These are phyloP conservation scores for Perilla frutescens DNA, from an alignment of 257 asterid genomes.

Conservation along the genomic window DNA sequence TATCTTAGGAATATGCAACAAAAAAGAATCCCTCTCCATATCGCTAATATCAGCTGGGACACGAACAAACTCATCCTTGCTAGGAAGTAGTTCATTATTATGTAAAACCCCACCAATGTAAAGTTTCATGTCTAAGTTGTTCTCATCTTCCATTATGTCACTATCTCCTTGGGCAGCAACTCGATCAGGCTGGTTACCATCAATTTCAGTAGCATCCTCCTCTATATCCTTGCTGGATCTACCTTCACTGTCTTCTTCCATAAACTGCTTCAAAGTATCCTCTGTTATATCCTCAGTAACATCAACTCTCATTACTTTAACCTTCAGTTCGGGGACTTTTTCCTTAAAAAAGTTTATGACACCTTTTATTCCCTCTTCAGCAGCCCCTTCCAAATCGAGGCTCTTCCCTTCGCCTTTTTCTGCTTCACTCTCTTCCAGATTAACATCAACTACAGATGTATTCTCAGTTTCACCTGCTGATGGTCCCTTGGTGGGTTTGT, in stretches of 20 bases:
- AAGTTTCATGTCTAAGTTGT: constrained; percentile 70
- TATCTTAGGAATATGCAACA: constrained; percentile 74
- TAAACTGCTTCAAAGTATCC: constrained; percentile 65
- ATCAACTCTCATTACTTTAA: constrained; percentile 73
- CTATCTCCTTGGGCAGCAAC: constrained; percentile 59
- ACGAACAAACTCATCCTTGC: constrained; percentile 82
- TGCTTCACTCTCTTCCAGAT: constrained; percentile 62
- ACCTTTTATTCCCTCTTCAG: constrained; percentile 87
- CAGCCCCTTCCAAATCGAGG: constrained; percentile 77
- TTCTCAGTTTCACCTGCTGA: constrained; percentile 63
- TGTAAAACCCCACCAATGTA: constrained; percentile 89
- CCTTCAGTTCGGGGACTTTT: constrained; percentile 85
- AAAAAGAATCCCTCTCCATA: constrained; percentile 82
- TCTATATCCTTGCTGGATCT: constrained; percentile 49
- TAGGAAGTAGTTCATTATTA: constrained; percentile 68
- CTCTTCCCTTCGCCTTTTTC: constrained; percentile 68
- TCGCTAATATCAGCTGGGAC: constrained; percentile 76
- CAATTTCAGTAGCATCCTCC: constrained; percentile 59
- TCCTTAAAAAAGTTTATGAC: constrained; percentile 89
- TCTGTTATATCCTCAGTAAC: constrained; percentile 60
- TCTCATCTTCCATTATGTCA: constrained; percentile 56
- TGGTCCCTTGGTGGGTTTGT: constrained; percentile 60
- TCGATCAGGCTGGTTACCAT: constrained; percentile 52
- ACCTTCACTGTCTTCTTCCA: constrained; percentile 66
- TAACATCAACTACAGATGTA: constrained; percentile 66